A percentile compares a stretch with the other conserved stretches of the same genome.
Evolutionary conservation across 805 yeast genomes (phyloP).

Genomic region (Pichia phayaonensis): DNA sequence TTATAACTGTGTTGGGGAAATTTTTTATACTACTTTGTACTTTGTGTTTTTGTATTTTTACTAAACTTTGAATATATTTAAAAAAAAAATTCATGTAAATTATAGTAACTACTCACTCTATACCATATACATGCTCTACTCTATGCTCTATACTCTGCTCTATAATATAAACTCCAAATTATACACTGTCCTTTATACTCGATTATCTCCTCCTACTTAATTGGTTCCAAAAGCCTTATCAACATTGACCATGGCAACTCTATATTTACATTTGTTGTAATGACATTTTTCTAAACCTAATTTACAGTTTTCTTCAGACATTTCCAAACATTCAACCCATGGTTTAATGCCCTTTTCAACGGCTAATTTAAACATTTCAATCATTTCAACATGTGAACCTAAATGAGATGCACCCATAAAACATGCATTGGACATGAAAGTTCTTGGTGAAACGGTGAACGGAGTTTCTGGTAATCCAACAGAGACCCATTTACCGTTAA

Average conservation of each 20-base stretch:
- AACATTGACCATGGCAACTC: conserved; percentile 54
- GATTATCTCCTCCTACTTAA: not conserved
- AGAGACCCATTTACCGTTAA: conserved; percentile 50
- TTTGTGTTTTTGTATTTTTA: not conserved
- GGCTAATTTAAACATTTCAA: conserved; percentile 59
- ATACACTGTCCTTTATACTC: too few species aligned
- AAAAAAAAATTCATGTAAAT: too few species aligned
- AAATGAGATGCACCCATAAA: conserved; percentile 50
- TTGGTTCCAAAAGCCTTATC: conserved; percentile 35
- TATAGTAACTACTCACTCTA: too few species aligned
- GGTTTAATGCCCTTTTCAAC: conserved; percentile 50
- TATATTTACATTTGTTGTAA: conserved; percentile 51
- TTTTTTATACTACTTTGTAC: not conserved
- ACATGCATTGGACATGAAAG: conserved; percentile 38
- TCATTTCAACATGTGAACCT: conserved; percentile 59
- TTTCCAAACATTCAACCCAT: conserved; percentile 55
- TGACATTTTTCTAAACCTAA: conserved; percentile 49
- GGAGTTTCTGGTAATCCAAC: conserved; percentile 60
- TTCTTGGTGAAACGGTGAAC: conserved; percentile 34
- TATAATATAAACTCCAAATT: too few species aligned
- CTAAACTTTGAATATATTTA: too few species aligned
- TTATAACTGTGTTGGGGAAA: not conserved
- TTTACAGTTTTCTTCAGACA: conserved; percentile 44
- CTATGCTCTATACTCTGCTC: too few species aligned
- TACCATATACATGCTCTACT: too few species aligned